Base-by-base conservation (phyloP, 2,329 filamentous ascomycete species). In the Pyrenophora graminea region DNA sequence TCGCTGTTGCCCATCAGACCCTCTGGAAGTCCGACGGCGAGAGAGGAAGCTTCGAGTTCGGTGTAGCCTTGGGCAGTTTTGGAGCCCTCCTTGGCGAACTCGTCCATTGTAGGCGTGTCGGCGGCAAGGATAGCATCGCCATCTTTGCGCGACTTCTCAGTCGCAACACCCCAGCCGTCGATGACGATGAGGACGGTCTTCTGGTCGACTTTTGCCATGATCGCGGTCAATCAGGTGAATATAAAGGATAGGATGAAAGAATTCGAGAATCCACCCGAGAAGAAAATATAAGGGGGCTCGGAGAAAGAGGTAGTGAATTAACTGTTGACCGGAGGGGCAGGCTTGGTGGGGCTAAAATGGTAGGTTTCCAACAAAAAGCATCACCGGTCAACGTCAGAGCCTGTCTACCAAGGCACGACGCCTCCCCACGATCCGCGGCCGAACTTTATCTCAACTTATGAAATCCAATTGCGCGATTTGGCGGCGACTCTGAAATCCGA, bases 1-100 rank as follows among this genome's bases (percentile, higher is more conserved):
- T 99, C 94, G 66, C 90, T 96, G 82, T 99, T 99, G 62, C 94
- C 94, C 94, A 99, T 99, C 62, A 99, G 82, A 53, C 94, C 94
- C 74, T 99, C 92, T 17, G 94, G 94, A 45, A 99, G 85, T 62
- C 94, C 94, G 61, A 99, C 94, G 39, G 94, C 94, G 54, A 96
- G 84, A 37, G 94, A 97, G 2, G 94, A 97, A 51, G 94, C 94
- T 67, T 99, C 94, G 56, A 99, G 87, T 79, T 95, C 87, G 59
- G 90, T 91, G 79, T 88, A 99, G 56, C 92, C 92, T 68, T 93
- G 87, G 27, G 87, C 80, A 59, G 87, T 88, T 75, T 88, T 86
- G 70, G 87, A 89, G 66, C 80, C 80, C 48, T 80, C 69, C 46
- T 80, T 80, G 49, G 79, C 79, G 74, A 99, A 92, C 55, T 85